Base-by-base conservation (phyloP, 2,329 filamentous ascomycete species). In the Amylocarpus encephaloides region DNA sequence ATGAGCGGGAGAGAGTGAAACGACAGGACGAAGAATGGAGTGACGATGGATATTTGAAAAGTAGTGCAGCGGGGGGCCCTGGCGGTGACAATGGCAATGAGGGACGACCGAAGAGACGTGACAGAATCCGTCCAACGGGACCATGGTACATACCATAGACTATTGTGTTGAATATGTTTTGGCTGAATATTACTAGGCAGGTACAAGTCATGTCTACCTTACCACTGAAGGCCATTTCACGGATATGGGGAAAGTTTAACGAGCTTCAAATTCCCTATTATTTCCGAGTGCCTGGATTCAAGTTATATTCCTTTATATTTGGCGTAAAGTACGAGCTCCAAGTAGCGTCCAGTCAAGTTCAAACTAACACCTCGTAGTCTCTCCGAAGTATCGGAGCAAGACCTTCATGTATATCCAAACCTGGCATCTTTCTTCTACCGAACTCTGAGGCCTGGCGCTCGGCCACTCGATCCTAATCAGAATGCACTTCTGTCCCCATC, bases 361-460 rank as follows among this genome's bases (percentile, higher is more conserved):
- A 35, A 22, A 36, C 22, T 26, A 34, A 34, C 19, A 39, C 34
- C 22, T 9, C 29, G 5, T 35, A 86, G 84, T 67, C 78, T 98
- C 51, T 79, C 85, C 52, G 93, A 98, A 71, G 83, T 96, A 15
- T 80, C 83, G 30, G 91, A 98, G 66, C 81, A 85, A 15, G 93
- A 98, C 62, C 80, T 98, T 16, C 90, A 88, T 66, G 80, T 79
- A 43, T 98, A 93, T 67, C 88, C 90, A 16, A 98, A 98, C 66
- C 81, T 98, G 36, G 89, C 92, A 5, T 82, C 92, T 51, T 98
- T 98, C 76, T 98, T 98, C 75, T 98, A 97, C 69, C 88, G 93
- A 54, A 89, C 84, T 1, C 76, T 98, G 53, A 97, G 96, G 68
- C 89, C 92, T 5, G 92, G 91, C 32, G 82, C 78, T 11, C 84